Conservation (phyloP, 306 rosid species). For the Trifolium subterraneum region DNA sequence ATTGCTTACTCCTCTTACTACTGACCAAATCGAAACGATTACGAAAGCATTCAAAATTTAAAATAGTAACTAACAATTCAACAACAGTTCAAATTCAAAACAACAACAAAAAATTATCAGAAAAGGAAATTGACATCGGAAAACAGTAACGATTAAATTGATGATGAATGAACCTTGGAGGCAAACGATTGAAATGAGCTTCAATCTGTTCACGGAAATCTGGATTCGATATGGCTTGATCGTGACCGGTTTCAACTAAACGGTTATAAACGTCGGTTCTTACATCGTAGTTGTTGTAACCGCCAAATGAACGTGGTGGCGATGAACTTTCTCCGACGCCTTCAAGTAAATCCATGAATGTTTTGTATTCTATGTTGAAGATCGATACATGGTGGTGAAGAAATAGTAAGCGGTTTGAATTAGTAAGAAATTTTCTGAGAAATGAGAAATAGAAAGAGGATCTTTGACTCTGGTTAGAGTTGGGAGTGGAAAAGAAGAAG, state of each 20-base stretch:
- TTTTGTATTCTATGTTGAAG: constrained; percentile 18
- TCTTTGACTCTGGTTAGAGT: constrained; percentile 53
- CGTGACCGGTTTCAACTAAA: constrained; percentile 67
- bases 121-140: background rate
- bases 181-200: constrained; percentile 94
- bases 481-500: constrained; percentile 41
- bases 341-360: constrained; percentile 79
- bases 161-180: constrained; percentile 66
- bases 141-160: background rate
- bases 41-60: background rate
- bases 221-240: constrained; percentile 66
- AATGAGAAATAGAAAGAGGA: constrained; percentile 16
- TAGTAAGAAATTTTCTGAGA: background rate
- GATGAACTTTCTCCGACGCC: constrained; percentile 99
- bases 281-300: constrained; percentile 71
- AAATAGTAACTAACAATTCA: constrained; percentile 2
- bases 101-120: background rate
- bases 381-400: constrained; percentile 36
- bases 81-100: background rate
- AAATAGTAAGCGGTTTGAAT: constrained; percentile 25
- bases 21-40: background rate
- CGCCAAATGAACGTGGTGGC: constrained; percentile 76
- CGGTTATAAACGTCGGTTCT: constrained; percentile 83
- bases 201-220: constrained; percentile 84
- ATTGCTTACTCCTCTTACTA: background rate